phyloP scores from a whole-genome alignment of 2,329 filamentous ascomycete genomes.

The Pseudophaeomoniella oleicola region DNA sequence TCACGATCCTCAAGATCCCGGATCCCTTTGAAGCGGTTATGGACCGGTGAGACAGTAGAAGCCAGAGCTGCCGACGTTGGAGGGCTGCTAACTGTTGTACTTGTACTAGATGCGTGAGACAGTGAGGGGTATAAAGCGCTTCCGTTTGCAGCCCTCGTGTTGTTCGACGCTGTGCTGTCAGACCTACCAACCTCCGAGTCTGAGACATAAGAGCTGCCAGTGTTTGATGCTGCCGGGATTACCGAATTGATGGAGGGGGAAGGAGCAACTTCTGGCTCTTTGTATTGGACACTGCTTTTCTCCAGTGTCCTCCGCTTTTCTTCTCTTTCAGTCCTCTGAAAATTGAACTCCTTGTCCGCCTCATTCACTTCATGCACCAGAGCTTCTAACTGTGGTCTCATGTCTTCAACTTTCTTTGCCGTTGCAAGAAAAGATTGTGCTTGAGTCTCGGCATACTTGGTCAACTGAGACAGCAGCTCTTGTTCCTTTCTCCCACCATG shows the following conservation, averaged over 20 bases:
- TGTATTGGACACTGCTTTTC: conserved; percentile 64
- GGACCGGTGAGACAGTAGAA: conserved; percentile 16
- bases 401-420: conserved; percentile 72
- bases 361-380: conserved; percentile 78
- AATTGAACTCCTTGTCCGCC: conserved; percentile 92
- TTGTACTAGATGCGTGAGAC: conserved; percentile 15
- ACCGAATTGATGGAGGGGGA: conserved; percentile 19
- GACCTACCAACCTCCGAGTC: conserved; percentile 59
- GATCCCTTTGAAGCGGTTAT: conserved; percentile 70
- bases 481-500: conserved; percentile 98
- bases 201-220: conserved; percentile 39
- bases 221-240: conserved; percentile 17
- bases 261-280: conserved; percentile 50
- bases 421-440: conserved; percentile 68
- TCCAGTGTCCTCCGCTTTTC: conserved; percentile 84
- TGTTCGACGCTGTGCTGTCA: conserved; percentile 59
- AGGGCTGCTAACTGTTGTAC: conserved; percentile 15
- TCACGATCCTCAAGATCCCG: conserved; percentile 83
- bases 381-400: conserved; percentile 81
- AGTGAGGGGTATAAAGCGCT: conserved; percentile 20
- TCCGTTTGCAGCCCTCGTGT: conserved; percentile 35
- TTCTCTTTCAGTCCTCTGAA: conserved; percentile 86
- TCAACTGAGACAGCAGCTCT: conserved; percentile 86
- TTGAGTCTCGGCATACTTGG: conserved; percentile 83
- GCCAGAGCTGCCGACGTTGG: conserved; percentile 9